Conservation (phyloP, 2,329 filamentous ascomycete species). For the Cordyceps cicadae region DNA sequence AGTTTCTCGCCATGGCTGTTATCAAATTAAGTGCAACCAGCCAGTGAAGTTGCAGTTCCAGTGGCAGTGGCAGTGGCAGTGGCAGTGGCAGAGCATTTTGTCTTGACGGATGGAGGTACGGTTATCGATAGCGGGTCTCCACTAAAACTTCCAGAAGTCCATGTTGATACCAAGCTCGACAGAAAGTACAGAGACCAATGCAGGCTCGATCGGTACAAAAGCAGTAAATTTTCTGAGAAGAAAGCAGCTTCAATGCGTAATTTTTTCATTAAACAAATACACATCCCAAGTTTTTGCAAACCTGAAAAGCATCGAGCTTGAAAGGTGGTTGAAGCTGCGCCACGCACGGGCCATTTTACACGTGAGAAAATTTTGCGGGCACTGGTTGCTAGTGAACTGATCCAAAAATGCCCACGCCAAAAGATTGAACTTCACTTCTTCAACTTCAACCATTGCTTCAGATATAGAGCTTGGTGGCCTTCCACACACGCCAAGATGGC, state of each 20-base stretch:
- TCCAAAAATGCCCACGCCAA: background rate
- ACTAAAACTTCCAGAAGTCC: background rate
- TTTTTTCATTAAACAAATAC: too few relatives aligned
- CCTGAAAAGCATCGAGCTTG: background rate
- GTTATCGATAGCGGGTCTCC: constrained; percentile 6
- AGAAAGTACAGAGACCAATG: too few relatives aligned
- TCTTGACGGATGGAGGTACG: background rate
- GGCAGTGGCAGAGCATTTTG: background rate
- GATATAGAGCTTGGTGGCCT: background rate
- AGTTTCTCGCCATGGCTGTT: background rate
- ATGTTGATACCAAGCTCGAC: background rate
- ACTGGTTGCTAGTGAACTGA: background rate
- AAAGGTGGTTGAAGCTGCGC: background rate
- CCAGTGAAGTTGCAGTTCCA: too few relatives aligned
- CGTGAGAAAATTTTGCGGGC: constrained; percentile 7
- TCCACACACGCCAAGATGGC: constrained; percentile 24
- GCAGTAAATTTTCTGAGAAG: background rate
- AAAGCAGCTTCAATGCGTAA: too few relatives aligned
- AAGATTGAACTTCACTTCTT: background rate
- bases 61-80: too few relatives aligned
- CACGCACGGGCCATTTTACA: constrained; percentile 9
- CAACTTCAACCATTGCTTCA: background rate
- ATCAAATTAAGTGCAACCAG: background rate
- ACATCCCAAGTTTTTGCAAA: background rate
- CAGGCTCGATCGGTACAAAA: background rate